phyloP scores from a whole-genome alignment of 179 eudicot genomes.

The Beta macrorhiza region DNA sequence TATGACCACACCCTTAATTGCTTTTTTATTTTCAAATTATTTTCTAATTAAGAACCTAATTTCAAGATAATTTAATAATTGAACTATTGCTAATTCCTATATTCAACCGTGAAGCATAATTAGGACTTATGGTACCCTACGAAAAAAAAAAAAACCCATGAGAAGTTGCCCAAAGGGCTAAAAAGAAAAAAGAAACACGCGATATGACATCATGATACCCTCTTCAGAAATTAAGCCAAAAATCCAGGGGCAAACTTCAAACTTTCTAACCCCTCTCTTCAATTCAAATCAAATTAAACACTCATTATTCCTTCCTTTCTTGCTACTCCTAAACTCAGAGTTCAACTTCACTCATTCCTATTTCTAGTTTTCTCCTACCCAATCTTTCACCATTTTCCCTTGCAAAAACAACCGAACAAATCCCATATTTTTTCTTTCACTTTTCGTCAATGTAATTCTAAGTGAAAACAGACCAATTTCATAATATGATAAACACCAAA shows the following conservation, averaged over 20 bases:
- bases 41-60: too few relatives aligned
- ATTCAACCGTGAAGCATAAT: too few relatives aligned
- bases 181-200: neutral
- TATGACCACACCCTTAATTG: too few relatives aligned
- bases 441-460: conserved; percentile 1
- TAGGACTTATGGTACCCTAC: too few relatives aligned
- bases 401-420: neutral
- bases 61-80: too few relatives aligned
- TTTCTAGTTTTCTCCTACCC: neutral
- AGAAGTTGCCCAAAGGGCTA: too few relatives aligned
- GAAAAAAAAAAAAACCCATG: too few relatives aligned
- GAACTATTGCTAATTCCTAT: too few relatives aligned
- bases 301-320: neutral
- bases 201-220: conserved; percentile 9
- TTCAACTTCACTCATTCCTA: neutral
- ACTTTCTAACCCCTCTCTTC: conserved; percentile 17
- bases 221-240: conserved; percentile 1
- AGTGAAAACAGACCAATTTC: neutral
- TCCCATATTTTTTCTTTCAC: too few relatives aligned
- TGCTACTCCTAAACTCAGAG: neutral
- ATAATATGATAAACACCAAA: conserved; percentile 2
- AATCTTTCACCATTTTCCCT: neutral
- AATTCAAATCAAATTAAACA: neutral
- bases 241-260: conserved; percentile 16
- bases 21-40: too few relatives aligned